Evolutionary conservation across 2,329 filamentous ascomycete species (phyloP), one percentile per base, ranked within the genome.

Genomic region (Colletotrichum spaethianum): DNA sequence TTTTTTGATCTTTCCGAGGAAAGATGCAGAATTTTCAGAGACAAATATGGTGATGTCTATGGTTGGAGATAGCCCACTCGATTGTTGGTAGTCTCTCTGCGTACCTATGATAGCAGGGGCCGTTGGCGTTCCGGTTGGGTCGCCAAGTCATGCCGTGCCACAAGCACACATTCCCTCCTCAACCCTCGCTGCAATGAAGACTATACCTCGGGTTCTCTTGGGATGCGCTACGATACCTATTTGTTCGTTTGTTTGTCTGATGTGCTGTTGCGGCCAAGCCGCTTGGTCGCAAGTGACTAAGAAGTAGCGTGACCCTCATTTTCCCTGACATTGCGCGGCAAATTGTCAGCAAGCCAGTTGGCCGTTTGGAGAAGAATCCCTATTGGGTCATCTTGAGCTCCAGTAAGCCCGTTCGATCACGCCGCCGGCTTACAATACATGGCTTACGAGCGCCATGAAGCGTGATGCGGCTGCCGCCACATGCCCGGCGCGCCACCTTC

Each of bases 211-310:
- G 7, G 2, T 20, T 20, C 18, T 20, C 42, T 44, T 44, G 42
- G 33, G 11, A 36, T 36, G 33, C 11, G 7, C 33, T 36, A 36
- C 33, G 11, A 11, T 7, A 36, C 8, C 8, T 36, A 36, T 36
- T 36, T 8, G 11, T n/a, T n/a, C n/a, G n/a, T n/a, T n/a, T n/a
- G n/a, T n/a, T n/a, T n/a, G n/a, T n/a, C n/a, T n/a, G 31, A 20
- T 8, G 14, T 31, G 18, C 28, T 33, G 18, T 61, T 33, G 55
- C 44, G 59, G 28, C 23, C 42, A 50, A 28, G 4, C 18, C 23
- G 50, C 42, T 61, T 67, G 64, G 55, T 44, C 46, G 7, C 6
- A 48, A 59, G 63, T 42, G 53, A 66, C 53, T n/a, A 16, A 28
- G 18, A 50, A 31, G 12, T n/a, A 42, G 64, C 56, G 44, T 67